Percentiles rank a stretch among this genome's conserved stretches.
These are phyloP conservation scores for Volvox carteri DNA, from an alignment of 163 green algal species.

Conservation along the genomic window DNA sequence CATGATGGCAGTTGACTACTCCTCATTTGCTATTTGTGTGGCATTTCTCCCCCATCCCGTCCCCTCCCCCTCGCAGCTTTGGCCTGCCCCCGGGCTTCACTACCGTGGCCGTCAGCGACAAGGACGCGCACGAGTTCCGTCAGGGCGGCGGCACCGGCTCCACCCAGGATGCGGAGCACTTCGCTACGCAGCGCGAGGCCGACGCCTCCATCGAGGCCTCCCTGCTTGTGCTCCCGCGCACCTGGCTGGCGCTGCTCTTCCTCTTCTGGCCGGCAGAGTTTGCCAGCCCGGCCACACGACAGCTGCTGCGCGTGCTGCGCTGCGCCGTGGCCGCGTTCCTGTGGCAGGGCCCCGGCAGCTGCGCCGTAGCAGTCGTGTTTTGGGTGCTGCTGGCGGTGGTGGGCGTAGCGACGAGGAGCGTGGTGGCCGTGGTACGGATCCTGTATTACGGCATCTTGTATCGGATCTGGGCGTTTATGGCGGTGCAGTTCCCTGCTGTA, in stretches of 20 bases:
- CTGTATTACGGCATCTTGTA: slow-evolving; percentile 12
- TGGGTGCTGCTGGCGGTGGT: not conserved
- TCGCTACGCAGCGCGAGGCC: slow-evolving; percentile 23
- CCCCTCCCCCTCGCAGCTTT: slow-evolving; percentile 12
- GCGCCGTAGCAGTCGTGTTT: not conserved
- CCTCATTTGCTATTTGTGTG: not conserved
- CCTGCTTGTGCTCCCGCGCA: slow-evolving; percentile 22
- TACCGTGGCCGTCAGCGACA: slow-evolving; percentile 28
- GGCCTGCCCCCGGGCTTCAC: slow-evolving; percentile 13
- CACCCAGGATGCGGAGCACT: slow-evolving; percentile 43
- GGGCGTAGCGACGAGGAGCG: not conserved
- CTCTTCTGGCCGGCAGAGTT: slow-evolving; percentile 13
- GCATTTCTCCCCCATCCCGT: not conserved
- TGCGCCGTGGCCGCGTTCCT: slow-evolving; percentile 13
- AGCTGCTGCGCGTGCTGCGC: slow-evolving; percentile 27
- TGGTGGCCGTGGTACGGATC: slow-evolving; percentile 14
- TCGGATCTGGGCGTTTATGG: not conserved
- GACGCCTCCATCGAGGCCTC: slow-evolving; percentile 34
- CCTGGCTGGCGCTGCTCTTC: slow-evolving; percentile 36
- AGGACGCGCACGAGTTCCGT: slow-evolving; percentile 16
- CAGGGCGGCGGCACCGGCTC: slow-evolving; percentile 22
- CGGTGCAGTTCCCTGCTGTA: not conserved
- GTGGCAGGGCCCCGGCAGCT: slow-evolving; percentile 45
- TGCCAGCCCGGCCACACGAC: not conserved
- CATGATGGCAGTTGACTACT: too few species aligned